Evolutionary conservation across 2,329 filamentous ascomycete species (phyloP).

Genomic region (Claviceps fusiformis): DNA sequence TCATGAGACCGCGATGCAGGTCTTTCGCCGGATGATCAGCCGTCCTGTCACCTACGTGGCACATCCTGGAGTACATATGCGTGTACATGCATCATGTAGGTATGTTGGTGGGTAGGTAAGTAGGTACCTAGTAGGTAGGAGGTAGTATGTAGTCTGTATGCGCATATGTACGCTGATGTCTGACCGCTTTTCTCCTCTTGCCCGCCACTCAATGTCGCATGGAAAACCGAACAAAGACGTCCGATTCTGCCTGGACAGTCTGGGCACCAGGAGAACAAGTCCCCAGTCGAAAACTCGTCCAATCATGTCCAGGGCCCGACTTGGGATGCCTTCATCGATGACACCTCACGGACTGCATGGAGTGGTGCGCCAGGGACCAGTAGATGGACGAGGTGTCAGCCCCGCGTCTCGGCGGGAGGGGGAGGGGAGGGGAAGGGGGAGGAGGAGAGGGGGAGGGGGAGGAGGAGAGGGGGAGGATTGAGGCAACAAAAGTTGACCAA

Average conservation of each 20-base stretch:
- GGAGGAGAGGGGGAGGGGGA: too few species aligned
- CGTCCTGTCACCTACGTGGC: neutral
- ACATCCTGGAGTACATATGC: neutral
- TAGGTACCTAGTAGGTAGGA: too few species aligned
- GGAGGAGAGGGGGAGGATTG: too few species aligned
- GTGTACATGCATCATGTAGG: neutral
- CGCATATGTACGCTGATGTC: neutral
- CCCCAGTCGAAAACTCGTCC: neutral
- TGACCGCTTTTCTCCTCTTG: neutral
- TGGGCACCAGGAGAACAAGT: neutral
- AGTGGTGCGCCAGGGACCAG: neutral
- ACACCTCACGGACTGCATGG: neutral
- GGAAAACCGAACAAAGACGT: neutral
- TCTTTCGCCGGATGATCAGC: neutral
- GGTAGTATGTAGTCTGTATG: too few species aligned
- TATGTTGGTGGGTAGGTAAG: too few species aligned
- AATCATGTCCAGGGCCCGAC: neutral
- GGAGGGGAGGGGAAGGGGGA: neutral
- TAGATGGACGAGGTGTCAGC: neutral
- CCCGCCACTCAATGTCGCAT: neutral
- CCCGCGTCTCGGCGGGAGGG: neutral
- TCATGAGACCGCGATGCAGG: neutral
- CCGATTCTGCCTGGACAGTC: neutral
- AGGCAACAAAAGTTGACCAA: too few species aligned
- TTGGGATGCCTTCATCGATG: neutral